Base-by-base conservation (phyloP, 768 basidiomycete species). In the Gloeopeniophorella convolvens region DNA sequence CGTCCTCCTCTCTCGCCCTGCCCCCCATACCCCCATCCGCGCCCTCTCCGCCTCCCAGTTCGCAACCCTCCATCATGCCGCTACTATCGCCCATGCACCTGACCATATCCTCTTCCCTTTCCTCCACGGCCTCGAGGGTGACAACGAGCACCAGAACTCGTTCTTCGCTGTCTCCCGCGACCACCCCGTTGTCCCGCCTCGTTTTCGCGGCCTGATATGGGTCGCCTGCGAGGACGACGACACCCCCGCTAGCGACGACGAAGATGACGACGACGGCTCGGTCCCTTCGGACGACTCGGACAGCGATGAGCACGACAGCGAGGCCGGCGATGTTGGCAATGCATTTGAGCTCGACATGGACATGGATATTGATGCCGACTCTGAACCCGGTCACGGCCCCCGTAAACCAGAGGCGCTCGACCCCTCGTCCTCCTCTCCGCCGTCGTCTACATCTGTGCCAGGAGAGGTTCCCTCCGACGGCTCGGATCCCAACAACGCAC, bases 71-170 rank as follows among this genome's bases (percentile, higher is more conserved):
- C 83, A 85, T 48, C 73, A 79, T 59, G 64, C 70, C n/a, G 78
- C 88, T 56, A 70, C 80, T 55, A 72, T 77, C 50, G 68, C 79
- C 1, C 86, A 93, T 65, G 79, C 88, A 1, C 85, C 85, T 0
- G 91, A 95, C 68, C 72, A 75, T 33, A 75, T 84, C 58, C 78
- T 93, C 50, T 95, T 95, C 64, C 91, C 91, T 0, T 95, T 92
- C 68, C 69, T 91, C 13, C 91, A 93, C 60, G 88, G 90, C 36
- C 73, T 93, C 53, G 90, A 93, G 60, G 83, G 88, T 56, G 75
- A 82, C 51, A 89, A 90, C 62, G 67, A 77, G 13, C 80, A 82
- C 0, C 90, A 91, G 69, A 89, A 86, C 60, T 72, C 76, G 18
- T 93, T 93, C 73, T 94, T 94, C 63, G 74, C 78, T 10, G 62